Percentiles rank a stretch among this genome's conserved stretches.
Conservation (phyloP, 2,329 filamentous ascomycete genomes). For the Alternaria longipes region DNA sequence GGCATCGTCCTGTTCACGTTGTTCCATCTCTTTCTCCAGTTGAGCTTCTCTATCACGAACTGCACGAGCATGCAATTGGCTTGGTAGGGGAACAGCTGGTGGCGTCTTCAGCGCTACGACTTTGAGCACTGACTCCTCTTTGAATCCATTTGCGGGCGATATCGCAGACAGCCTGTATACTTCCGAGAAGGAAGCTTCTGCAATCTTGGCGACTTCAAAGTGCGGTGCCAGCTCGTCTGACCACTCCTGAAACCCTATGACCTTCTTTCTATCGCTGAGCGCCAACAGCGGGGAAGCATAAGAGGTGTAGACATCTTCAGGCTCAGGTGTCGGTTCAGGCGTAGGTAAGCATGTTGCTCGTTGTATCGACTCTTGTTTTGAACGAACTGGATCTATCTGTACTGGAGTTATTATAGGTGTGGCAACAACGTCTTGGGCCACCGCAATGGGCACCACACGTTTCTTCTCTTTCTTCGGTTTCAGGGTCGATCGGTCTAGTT, state of each 20-base stretch:
- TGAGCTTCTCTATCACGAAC: conserved; percentile 60
- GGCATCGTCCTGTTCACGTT: conserved; percentile 49
- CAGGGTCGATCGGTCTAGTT: neutral
- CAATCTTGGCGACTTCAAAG: conserved; percentile 67
- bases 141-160: conserved; percentile 30
- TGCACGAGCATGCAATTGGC: conserved; percentile 39
- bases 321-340: conserved; percentile 32
- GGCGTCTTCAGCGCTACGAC: conserved; percentile 50
- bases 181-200: conserved; percentile 72
- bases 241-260: conserved; percentile 54
- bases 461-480: conserved; percentile 15
- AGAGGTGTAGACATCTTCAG: conserved; percentile 35
- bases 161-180: conserved; percentile 66
- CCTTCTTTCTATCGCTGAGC: conserved; percentile 37
- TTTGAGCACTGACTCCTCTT: conserved; percentile 60
- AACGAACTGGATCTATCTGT: conserved; percentile 22
- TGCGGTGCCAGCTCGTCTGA: conserved; percentile 52
- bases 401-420: conserved; percentile 20
- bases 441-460: neutral
- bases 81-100: conserved; percentile 45
- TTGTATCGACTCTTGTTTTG: conserved; percentile 18
- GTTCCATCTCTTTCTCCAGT: conserved; percentile 32
- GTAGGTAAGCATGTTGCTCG: conserved; percentile 24
- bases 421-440: neutral
- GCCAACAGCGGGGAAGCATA: conserved; percentile 41